Conservation (phyloP, 2,329 filamentous ascomycete species). For the Colletotrichum shisoi region DNA sequence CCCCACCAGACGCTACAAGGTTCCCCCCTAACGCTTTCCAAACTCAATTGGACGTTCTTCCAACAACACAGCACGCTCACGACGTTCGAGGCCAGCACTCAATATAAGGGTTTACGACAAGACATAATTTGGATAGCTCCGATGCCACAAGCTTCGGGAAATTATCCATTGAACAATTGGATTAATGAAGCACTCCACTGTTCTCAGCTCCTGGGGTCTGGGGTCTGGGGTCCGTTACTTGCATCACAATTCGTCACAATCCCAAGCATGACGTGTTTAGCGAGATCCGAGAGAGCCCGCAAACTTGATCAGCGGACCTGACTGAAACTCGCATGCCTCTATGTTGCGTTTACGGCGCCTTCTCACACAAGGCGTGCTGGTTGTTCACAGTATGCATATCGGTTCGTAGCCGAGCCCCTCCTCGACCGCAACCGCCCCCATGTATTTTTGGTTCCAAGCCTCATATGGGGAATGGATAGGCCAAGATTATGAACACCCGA, state of each 20-base stretch:
- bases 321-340: too few species aligned
- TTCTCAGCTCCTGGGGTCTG: neutral
- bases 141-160: neutral
- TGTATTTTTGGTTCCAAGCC: neutral
- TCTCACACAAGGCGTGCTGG: neutral
- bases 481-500: neutral
- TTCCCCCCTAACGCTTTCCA: slow-evolving; percentile 7
- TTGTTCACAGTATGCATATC: neutral
- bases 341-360: neutral
- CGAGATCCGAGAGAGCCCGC: neutral
- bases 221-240: neutral
- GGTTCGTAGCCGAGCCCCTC: neutral
- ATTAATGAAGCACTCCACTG: too few species aligned
- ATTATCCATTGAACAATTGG: neutral
- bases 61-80: slow-evolving; percentile 28
- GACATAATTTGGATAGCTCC: neutral
- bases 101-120: neutral
- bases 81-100: too few species aligned
- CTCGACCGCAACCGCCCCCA: neutral
- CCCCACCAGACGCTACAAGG: slow-evolving; percentile 5
- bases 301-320: neutral
- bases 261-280: neutral
- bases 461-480: neutral
- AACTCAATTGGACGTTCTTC: slow-evolving; percentile 28
- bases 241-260: neutral